Conservation (phyloP, 805 yeast genomes). For the Kodamaea kakaduensis region DNA sequence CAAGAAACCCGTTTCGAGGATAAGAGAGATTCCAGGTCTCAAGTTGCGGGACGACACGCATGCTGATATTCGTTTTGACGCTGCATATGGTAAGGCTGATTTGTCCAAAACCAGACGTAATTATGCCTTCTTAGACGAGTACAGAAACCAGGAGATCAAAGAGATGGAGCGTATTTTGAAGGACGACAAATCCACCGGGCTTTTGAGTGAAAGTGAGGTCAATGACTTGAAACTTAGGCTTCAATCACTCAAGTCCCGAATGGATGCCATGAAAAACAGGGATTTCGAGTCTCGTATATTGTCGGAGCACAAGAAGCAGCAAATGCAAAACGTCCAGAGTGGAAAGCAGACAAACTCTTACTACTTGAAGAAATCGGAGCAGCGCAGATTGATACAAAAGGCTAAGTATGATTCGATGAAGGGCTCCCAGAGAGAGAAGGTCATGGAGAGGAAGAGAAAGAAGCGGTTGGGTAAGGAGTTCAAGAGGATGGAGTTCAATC, state of each 20-base stretch:
- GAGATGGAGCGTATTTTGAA: slow-evolving; percentile 55
- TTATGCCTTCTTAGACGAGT: slow-evolving; percentile 82
- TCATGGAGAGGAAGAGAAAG: slow-evolving; percentile 84
- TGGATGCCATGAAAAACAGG: slow-evolving; percentile 65
- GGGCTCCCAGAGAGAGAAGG: slow-evolving; percentile 69
- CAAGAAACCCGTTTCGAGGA: slow-evolving; percentile 61
- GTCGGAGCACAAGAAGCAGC: slow-evolving; percentile 52
- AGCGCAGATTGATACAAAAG: slow-evolving; percentile 69
- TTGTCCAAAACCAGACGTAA: slow-evolving; percentile 61
- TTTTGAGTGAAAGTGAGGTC: slow-evolving; percentile 42
- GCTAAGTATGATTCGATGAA: slow-evolving; percentile 76
- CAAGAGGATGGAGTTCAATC: slow-evolving; percentile 42
- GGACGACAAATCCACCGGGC: slow-evolving; percentile 46
- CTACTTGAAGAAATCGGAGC: slow-evolving; percentile 65
- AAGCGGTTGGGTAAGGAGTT: slow-evolving; percentile 80
- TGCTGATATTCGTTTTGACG: slow-evolving; percentile 85
- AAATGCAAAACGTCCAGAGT: slow-evolving; percentile 41
- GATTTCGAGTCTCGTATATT: slow-evolving; percentile 71
- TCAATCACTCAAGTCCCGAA: slow-evolving; percentile 62
- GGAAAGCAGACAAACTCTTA: slow-evolving; percentile 50
- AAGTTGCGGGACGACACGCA: slow-evolving; percentile 42
- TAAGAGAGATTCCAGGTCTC: slow-evolving; percentile 74
- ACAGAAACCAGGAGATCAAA: slow-evolving; percentile 68
- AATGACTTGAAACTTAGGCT: slow-evolving; percentile 52
- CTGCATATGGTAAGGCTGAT: slow-evolving; percentile 84